Evolutionary conservation across 148 eudicot genomes (phyloP).

Genomic region (Camellia granthamiana): DNA sequence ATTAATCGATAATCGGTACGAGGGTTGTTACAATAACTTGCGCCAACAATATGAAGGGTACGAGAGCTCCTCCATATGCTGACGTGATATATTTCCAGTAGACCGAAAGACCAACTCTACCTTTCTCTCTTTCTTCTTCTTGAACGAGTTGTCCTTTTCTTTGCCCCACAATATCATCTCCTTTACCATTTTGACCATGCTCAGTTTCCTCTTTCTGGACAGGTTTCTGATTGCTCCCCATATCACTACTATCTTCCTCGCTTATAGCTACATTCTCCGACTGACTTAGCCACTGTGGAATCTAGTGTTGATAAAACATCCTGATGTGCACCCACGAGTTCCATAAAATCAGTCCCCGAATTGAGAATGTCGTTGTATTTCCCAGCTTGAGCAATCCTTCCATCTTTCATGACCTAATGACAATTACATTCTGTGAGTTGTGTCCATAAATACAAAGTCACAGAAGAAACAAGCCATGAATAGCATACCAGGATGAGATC

Average conservation of each 20-base stretch:
- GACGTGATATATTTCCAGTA: slow-evolving; percentile 61
- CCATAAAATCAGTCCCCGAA: slow-evolving; percentile 54
- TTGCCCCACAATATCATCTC: slow-evolving; percentile 26
- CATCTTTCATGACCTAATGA: slow-evolving; percentile 59
- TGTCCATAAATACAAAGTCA: background rate
- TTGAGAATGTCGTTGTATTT: slow-evolving; percentile 48
- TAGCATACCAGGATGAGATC: slow-evolving; percentile 58
- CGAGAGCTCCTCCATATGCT: slow-evolving; percentile 55
- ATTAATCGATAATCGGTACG: no score
- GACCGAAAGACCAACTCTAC: slow-evolving; percentile 49
- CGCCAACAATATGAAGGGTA: slow-evolving; percentile 48
- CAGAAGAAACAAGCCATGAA: background rate
- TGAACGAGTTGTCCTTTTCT: slow-evolving; percentile 49
- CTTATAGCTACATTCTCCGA: background rate
- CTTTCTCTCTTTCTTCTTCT: slow-evolving; percentile 67
- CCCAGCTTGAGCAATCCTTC: slow-evolving; percentile 55
- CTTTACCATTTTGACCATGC: slow-evolving; percentile 21
- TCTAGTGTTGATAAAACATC: slow-evolving; percentile 47
- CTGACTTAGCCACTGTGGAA: slow-evolving; percentile 23
- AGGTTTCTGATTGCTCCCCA: slow-evolving; percentile 1
- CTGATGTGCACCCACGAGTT: slow-evolving; percentile 59
- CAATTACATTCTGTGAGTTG: no score
- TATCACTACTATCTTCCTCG: slow-evolving; percentile 4
- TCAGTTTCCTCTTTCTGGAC: slow-evolving; percentile 19
- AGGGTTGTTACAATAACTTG: no score